A percentile compares a stretch with the other conserved stretches of the same genome.
phyloP scores from a whole-genome alignment of 257 asterid species.

The Striga asiatica region DNA sequence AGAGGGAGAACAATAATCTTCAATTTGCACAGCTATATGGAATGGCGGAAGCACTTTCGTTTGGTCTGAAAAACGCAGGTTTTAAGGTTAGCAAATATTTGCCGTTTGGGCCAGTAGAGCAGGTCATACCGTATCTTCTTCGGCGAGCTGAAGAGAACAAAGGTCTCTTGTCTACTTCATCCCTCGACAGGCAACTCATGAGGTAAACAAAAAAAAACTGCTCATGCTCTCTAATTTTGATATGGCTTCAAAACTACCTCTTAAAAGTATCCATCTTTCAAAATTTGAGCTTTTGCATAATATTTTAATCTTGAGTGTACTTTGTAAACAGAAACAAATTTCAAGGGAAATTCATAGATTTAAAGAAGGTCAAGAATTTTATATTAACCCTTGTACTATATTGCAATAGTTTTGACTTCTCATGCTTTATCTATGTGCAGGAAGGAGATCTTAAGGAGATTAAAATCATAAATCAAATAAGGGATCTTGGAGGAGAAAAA shows the following conservation, averaged over 20 bases:
- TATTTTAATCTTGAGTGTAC: not conserved
- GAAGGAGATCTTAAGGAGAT: slow-evolving; percentile 15
- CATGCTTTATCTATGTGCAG: not conserved
- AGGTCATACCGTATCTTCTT: slow-evolving; percentile 64
- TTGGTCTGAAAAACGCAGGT: slow-evolving; percentile 54
- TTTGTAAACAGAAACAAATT: no score
- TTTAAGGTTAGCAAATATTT: slow-evolving; percentile 53
- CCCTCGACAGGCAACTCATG: slow-evolving; percentile 43
- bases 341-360: no score
- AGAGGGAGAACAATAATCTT: slow-evolving; percentile 27
- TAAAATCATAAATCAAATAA: not conserved
- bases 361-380: not conserved
- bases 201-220: slow-evolving; percentile 33
- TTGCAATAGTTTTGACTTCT: not conserved
- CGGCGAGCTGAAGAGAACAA: slow-evolving; percentile 81
- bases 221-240: not conserved
- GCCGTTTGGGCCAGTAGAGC: slow-evolving; percentile 76
- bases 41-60: slow-evolving; percentile 60
- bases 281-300: not conserved
- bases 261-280: not conserved
- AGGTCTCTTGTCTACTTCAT: slow-evolving; percentile 51
- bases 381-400: not conserved
- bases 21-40: slow-evolving; percentile 77
- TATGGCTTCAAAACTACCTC: not conserved
- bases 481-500: not conserved